phyloP scores from a whole-genome alignment of 805 yeast species.

The Suhomyces prunicola region DNA sequence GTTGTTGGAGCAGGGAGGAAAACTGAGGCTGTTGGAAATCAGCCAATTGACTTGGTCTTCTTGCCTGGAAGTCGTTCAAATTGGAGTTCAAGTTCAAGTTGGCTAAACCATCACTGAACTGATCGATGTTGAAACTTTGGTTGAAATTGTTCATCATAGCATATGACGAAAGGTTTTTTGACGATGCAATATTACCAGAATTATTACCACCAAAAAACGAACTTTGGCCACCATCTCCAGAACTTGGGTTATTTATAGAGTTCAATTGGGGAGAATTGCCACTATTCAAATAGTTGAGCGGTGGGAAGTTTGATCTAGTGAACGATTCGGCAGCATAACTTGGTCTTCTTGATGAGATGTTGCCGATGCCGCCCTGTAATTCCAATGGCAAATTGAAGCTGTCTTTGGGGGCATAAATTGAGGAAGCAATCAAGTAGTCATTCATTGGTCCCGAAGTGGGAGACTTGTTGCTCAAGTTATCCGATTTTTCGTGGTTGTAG shows the following conservation, averaged over 20 bases:
- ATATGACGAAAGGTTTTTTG: constrained; percentile 21
- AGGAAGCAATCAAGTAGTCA: constrained; percentile 4
- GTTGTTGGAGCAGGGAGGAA: constrained; percentile 8
- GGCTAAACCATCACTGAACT: constrained; percentile 29
- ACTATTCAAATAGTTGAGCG: constrained; percentile 6
- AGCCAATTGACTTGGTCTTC: constrained; percentile 43
- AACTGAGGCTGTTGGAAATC: constrained; percentile 19
- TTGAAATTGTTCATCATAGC: constrained; percentile 30
- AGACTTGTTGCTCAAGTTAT: constrained; percentile 6
- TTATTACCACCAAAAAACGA: constrained; percentile 5
- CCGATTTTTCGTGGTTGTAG: constrained; percentile 4
- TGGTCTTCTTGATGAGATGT: constrained; percentile 66
- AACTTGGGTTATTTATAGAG: background rate
- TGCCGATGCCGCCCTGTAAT: constrained; percentile 62
- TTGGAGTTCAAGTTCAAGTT: constrained; percentile 32
- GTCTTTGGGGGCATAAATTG: constrained; percentile 17
- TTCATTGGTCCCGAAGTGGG: constrained; percentile 9
- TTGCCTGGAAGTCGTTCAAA: constrained; percentile 37
- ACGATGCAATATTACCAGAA: constrained; percentile 4
- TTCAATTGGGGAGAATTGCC: constrained; percentile 1
- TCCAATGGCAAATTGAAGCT: constrained; percentile 52
- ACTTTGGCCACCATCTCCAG: background rate
- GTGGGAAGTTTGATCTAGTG: constrained; percentile 32
- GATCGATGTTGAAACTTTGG: constrained; percentile 20
- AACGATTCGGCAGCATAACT: constrained; percentile 68